Conservation (phyloP, 140 eudicot genomes). For the Bidens hawaiensis region DNA sequence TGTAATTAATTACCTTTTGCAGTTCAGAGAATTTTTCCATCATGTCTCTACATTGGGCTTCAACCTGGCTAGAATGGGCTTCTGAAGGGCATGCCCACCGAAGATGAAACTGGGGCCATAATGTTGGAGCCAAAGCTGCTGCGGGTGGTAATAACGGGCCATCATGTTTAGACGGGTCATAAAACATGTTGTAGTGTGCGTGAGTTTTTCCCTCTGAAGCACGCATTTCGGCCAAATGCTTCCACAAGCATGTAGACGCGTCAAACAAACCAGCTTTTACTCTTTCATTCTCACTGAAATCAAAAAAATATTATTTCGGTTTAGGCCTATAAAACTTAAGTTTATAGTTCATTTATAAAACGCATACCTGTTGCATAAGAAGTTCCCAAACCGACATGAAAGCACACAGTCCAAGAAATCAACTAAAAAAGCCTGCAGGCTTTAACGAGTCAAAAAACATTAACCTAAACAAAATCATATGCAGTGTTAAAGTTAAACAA, state of each 20-base stretch:
- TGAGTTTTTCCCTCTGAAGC: slow-evolving; percentile 67
- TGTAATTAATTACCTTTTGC: slow-evolving; percentile 66
- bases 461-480: slow-evolving; percentile 1
- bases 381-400: slow-evolving; percentile 96
- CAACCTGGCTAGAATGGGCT: slow-evolving; percentile 78
- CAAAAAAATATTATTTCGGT: not conserved
- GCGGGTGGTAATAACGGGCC: slow-evolving; percentile 93
- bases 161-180: slow-evolving; percentile 59
- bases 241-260: slow-evolving; percentile 79
- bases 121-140: slow-evolving; percentile 96
- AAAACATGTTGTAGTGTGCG: slow-evolving; percentile 71
- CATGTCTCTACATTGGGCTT: slow-evolving; percentile 72
- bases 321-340: too few species aligned
- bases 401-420: slow-evolving; percentile 80
- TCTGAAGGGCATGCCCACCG: slow-evolving; percentile 94
- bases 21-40: slow-evolving; percentile 55
- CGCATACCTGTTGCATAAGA: slow-evolving; percentile 78
- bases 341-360: too few species aligned
- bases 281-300: slow-evolving; percentile 89
- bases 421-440: slow-evolving; percentile 77
- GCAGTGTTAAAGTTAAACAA: slow-evolving; percentile 17
- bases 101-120: slow-evolving; percentile 99
- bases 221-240: slow-evolving; percentile 66
- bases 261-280: slow-evolving; percentile 69
- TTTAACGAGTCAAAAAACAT: not conserved